phyloP scores from a whole-genome alignment of 352 stramenopile species.

The Pilasporangium apinafurcum region DNA sequence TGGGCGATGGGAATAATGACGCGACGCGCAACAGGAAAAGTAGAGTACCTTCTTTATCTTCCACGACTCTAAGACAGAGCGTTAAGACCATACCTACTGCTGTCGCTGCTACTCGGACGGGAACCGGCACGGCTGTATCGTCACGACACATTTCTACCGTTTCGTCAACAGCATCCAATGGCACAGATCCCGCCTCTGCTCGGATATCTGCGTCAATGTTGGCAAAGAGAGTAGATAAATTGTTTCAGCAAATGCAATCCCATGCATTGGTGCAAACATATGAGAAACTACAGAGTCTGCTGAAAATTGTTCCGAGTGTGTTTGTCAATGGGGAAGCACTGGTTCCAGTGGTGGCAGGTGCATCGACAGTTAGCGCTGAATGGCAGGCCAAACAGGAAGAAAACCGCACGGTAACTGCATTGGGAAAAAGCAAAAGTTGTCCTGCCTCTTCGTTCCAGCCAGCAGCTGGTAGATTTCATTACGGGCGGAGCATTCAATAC shows the following conservation, averaged over 20 bases:
- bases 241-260: slow-evolving; percentile 43
- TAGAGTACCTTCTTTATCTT: too few species aligned
- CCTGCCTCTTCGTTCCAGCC: slow-evolving; percentile 12
- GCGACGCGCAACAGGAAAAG: too few species aligned
- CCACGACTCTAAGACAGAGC: not conserved
- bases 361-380: slow-evolving; percentile 8
- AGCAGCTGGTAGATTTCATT: slow-evolving; percentile 21
- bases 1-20: too few species aligned
- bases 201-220: not conserved
- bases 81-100: not conserved
- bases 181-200: too few species aligned
- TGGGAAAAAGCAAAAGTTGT: not conserved
- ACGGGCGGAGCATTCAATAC: slow-evolving; percentile 25
- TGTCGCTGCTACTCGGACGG: not conserved
- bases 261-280: slow-evolving; percentile 51
- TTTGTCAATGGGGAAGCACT: slow-evolving; percentile 34
- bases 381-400: slow-evolving; percentile 8
- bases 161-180: too few species aligned
- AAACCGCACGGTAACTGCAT: slow-evolving; percentile 1
- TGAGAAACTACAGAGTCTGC: slow-evolving; percentile 23
- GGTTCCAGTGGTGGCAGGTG: slow-evolving; percentile 4
- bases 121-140: not conserved
- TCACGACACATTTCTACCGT: too few species aligned
- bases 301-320: slow-evolving; percentile 24
- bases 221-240: slow-evolving; percentile 34